Conservation (phyloP, 345 rosid species). For the Citrus mangshanensis region DNA sequence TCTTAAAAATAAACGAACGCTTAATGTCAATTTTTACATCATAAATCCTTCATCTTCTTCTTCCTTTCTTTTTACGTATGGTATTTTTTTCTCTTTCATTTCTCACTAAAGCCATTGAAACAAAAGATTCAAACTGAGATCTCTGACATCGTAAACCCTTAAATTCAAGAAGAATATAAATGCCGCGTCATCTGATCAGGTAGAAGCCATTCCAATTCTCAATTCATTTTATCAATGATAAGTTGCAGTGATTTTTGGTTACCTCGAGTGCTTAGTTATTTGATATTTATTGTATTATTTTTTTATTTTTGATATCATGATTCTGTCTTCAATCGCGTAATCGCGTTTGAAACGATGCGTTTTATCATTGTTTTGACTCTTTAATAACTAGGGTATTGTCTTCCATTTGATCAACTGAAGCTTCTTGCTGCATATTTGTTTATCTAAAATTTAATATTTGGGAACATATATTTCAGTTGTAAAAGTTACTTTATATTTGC, state of each 20-base stretch:
- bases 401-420: constrained; percentile 4
- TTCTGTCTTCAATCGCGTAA: background rate
- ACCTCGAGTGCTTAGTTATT: background rate
- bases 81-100: background rate
- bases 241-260: background rate
- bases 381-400: background rate
- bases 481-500: background rate
- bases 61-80: background rate
- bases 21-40: background rate
- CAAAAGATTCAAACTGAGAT: constrained; percentile 14
- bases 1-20: background rate
- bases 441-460: background rate
- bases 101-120: constrained; percentile 14
- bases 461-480: background rate
- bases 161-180: background rate
- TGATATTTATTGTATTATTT: background rate
- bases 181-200: constrained; percentile 24
- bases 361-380: background rate
- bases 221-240: background rate
- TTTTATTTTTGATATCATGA: background rate
- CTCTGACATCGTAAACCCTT: constrained; percentile 27
- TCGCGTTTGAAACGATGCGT: background rate
- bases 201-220: background rate
- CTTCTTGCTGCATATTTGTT: background rate
- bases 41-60: background rate